Evolutionary conservation across 805 yeast species (phyloP), one percentile per base, ranked within the genome.

Genomic region (Nakazawaea ernobii): DNA sequence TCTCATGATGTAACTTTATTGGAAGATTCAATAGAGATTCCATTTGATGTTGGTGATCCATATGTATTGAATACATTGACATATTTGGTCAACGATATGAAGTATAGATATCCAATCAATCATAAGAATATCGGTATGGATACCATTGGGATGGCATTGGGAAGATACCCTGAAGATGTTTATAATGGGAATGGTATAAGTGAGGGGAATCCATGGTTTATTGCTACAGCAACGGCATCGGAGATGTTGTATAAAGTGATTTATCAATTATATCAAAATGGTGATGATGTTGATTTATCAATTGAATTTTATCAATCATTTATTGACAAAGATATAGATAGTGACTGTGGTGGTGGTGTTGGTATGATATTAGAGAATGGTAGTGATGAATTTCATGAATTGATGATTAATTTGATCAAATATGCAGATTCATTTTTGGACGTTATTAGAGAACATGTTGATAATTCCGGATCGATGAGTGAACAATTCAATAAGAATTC

Each of bases 181-280:
- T 91, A 91, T 63, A 84, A 91, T 61, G 96, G 96, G 0, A 67
- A 70, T 50, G 81, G 80, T 0, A 69, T 75, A 0, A 71, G 83
- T 30, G 88, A 83, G 56, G 97, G 97, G 2, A 90, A 91, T 58
- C 97, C 98, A 6, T 91, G 97, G 98, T 89, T 90, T 59, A 75
- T 91, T 49, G 69, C 86, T 3, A 86, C 92, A 1, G 77, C 85
- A 0, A 70, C 85, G 3, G 88, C 87, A 2, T 69, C 87, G 5
- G 87, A 84, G 59, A 54, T 83, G 14, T 59, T 84, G 38, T 84
- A 75, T 62, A 79, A 76, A 57, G 59, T 77, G 49, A 69, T 84
- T 27, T 67, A 67, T 59, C 74, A 74, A 52, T 61, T 74, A 35
- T 65, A 69, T 52, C 55, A 55, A 7, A 52, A 61, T 15, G 55